A percentile compares a stretch with the other conserved stretches of the same genome.
These are phyloP conservation scores for Lenzites betulinus DNA, from an alignment of 768 basidiomycete genomes.

Conservation along the genomic window DNA sequence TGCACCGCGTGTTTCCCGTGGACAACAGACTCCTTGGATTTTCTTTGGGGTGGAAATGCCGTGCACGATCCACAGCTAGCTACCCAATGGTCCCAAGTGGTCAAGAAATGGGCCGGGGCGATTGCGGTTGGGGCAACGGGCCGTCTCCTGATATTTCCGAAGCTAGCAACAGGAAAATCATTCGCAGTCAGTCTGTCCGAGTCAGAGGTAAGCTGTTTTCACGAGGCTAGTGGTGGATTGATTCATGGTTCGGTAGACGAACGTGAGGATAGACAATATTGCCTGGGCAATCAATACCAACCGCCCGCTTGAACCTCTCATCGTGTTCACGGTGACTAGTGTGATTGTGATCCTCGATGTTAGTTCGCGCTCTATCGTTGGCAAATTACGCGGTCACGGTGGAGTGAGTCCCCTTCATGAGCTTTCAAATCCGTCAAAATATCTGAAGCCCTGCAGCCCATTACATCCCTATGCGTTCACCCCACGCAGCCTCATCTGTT, in stretches of 20 bases:
- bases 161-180: conserved; percentile 13
- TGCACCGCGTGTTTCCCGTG: conserved; percentile 31
- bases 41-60: conserved; percentile 39
- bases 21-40: conserved; percentile 38
- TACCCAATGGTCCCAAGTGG: conserved; percentile 47
- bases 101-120: conserved; percentile 51
- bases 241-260: neutral
- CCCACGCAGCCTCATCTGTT: conserved; percentile 58
- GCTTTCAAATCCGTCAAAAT: too few relatives aligned
- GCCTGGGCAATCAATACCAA: conserved; percentile 59
- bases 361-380: conserved; percentile 40
- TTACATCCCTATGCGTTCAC: conserved; percentile 71
- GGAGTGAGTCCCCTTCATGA: conserved; percentile 49
- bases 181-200: conserved; percentile 12
- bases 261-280: conserved; percentile 17
- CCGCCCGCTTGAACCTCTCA: conserved; percentile 54
- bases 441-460: conserved; percentile 40
- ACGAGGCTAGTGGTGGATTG: neutral
- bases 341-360: conserved; percentile 60
- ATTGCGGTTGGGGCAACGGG: conserved; percentile 43
- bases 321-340: conserved; percentile 56
- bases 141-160: conserved; percentile 26
- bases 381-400: conserved; percentile 68
- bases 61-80: conserved; percentile 33
- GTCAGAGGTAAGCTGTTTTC: conserved; percentile 14